Conservation (phyloP, 2,329 filamentous ascomycete genomes). For the Escovopsis sp. region DNA sequence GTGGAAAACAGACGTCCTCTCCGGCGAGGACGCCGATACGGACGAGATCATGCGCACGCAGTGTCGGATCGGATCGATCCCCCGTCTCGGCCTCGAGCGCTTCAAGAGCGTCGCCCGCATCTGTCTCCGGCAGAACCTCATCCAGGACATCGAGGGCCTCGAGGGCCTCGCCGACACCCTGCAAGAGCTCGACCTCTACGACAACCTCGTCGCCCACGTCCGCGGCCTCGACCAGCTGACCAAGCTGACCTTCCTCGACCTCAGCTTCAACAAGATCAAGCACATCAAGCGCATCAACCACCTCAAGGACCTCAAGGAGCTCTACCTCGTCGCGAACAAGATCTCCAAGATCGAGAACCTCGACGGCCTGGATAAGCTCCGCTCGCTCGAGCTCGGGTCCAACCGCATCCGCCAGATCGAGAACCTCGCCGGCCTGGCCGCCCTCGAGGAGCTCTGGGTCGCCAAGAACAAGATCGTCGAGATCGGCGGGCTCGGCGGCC, state of each 20-base stretch:
- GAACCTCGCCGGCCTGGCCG: conserved; percentile 62
- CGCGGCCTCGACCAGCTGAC: conserved; percentile 65
- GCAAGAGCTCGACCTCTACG: conserved; percentile 83
- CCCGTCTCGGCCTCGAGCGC: conserved; percentile 64
- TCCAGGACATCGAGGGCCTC: conserved; percentile 66
- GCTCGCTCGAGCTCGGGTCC: conserved; percentile 78
- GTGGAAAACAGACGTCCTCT: conserved; percentile 35
- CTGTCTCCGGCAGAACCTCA: conserved; percentile 85
- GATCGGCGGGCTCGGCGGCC: conserved; percentile 57
- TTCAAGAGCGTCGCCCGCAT: conserved; percentile 64
- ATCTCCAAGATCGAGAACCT: conserved; percentile 78
- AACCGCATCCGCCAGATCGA: conserved; percentile 84
- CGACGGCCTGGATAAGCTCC: conserved; percentile 56
- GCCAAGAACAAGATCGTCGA: conserved; percentile 94
- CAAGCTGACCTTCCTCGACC: conserved; percentile 64
- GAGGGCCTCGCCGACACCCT: conserved; percentile 49
- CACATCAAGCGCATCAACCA: conserved; percentile 84
- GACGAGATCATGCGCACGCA: conserved; percentile 87
- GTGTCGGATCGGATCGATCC: conserved; percentile 64
- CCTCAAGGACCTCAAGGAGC: conserved; percentile 59
- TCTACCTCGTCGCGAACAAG: conserved; percentile 93
- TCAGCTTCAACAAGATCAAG: conserved; percentile 99
- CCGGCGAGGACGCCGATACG: conserved; percentile 42
- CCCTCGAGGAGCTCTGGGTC: conserved; percentile 79
- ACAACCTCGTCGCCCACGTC: conserved; percentile 84